phyloP scores from a whole-genome alignment of 805 yeast species.

The Candida vaughaniae region DNA sequence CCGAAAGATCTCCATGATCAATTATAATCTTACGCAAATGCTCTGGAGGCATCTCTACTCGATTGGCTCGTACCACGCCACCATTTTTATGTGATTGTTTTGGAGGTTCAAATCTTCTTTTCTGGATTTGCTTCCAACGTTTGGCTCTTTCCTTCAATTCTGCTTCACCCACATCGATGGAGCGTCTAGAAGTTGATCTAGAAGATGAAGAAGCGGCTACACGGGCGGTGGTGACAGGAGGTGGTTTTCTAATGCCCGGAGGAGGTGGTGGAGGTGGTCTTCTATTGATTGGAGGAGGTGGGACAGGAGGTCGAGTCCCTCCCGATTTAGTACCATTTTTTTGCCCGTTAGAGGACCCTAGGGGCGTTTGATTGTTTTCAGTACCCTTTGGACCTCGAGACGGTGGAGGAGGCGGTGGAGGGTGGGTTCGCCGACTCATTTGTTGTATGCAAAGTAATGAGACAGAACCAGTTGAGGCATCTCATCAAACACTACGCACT shows the following conservation, averaged over 20 bases:
- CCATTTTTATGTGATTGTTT: conserved; percentile 32
- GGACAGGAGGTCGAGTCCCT: conserved; percentile 2
- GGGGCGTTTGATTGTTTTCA: too few relatives aligned
- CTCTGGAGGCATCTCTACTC: conserved; percentile 89
- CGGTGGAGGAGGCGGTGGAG: conserved; percentile 12
- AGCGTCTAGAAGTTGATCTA: conserved; percentile 14
- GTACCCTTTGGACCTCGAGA: too few relatives aligned
- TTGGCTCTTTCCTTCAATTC: conserved; percentile 46
- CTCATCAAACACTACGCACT: too few relatives aligned
- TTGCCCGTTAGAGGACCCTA: conserved; percentile 3
- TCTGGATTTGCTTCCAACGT: conserved; percentile 66
- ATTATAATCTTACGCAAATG: conserved; percentile 81
- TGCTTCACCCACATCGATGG: conserved; percentile 24
- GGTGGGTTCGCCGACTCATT: not conserved
- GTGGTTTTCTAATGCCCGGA: not conserved
- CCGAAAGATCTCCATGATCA: conserved; percentile 83
- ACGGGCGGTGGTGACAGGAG: not conserved
- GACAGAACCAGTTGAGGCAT: too few relatives aligned
- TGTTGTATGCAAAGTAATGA: too few relatives aligned
- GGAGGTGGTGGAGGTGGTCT: conserved; percentile 10
- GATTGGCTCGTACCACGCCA: conserved; percentile 55
- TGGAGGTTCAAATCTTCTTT: conserved; percentile 43
- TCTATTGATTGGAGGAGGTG: conserved; percentile 21
- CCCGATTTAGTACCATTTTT: not conserved
- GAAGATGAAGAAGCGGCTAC: conserved; percentile 20